Evolutionary conservation across 768 basidiomycete species (phyloP).

Genomic region (Lactarius indigo): DNA sequence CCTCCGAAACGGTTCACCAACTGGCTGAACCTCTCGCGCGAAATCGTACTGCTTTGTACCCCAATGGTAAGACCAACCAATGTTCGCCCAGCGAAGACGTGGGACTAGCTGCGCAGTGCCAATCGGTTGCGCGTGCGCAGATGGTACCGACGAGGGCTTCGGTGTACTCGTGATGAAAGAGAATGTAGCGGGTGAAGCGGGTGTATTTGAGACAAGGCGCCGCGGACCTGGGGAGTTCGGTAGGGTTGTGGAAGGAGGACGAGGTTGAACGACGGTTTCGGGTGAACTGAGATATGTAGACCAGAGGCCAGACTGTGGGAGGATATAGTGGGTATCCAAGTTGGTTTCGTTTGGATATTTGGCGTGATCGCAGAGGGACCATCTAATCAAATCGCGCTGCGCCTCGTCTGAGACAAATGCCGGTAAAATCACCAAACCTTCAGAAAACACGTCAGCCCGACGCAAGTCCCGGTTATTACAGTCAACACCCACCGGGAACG

Average conservation of each 20-base stretch:
- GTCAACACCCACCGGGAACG: constrained; percentile 41
- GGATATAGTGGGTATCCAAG: constrained; percentile 78
- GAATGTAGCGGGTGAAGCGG: constrained; percentile 59
- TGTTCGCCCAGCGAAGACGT: constrained; percentile 92
- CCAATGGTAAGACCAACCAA: constrained; percentile 98
- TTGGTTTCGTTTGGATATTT: constrained; percentile 82
- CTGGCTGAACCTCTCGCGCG: constrained; percentile 57
- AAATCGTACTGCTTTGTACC: constrained; percentile 95
- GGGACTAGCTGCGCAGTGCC: constrained; percentile 55
- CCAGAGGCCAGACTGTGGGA: constrained; percentile 81
- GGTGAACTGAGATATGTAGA: constrained; percentile 44
- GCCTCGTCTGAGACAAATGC: constrained; percentile 56
- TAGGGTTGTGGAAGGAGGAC: constrained; percentile 33
- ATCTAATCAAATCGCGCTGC: constrained; percentile 66
- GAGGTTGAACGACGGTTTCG: constrained; percentile 44
- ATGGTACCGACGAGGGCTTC: constrained; percentile 64
- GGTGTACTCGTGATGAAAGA: constrained; percentile 48
- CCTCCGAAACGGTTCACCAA: constrained; percentile 52
- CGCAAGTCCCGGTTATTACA: constrained; percentile 20
- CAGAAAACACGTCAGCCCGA: neutral
- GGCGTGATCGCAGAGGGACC: constrained; percentile 76
- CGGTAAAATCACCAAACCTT: constrained; percentile 86
- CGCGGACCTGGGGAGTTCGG: constrained; percentile 49
- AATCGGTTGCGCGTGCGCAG: constrained; percentile 50
- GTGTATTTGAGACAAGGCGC: constrained; percentile 65